Conservation (phyloP, 148 eudicot species). For the Dysphania ambrosioides region DNA sequence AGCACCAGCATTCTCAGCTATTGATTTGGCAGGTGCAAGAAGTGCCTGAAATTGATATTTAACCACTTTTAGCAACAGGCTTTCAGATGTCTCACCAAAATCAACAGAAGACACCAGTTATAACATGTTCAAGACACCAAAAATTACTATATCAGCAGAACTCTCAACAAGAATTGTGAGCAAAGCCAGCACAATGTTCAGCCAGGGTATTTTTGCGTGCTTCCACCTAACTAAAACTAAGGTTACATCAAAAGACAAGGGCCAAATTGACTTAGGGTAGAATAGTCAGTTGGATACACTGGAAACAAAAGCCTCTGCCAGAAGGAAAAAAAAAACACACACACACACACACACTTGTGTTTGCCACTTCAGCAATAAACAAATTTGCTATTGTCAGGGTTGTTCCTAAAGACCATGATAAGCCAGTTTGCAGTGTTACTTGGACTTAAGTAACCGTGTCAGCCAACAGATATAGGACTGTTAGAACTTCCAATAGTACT, state of each 20-base stretch:
- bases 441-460: too few species aligned
- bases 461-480: too few species aligned
- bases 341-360: too few species aligned
- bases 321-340: too few species aligned
- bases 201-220: not conserved
- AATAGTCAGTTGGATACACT: too few species aligned
- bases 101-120: not conserved
- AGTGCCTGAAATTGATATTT: slow-evolving; percentile 65
- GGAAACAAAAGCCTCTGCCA: not conserved
- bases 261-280: too few species aligned
- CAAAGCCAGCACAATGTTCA: not conserved
- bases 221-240: not conserved
- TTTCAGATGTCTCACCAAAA: not conserved
- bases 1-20: slow-evolving; percentile 83
- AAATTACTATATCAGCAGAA: not conserved
- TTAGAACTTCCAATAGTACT: too few species aligned
- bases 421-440: too few species aligned
- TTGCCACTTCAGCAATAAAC: too few species aligned
- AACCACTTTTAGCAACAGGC: slow-evolving; percentile 2
- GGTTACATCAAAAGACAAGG: not conserved
- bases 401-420: too few species aligned
- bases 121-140: not conserved
- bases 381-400: too few species aligned
- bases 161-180: not conserved
- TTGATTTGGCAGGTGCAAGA: slow-evolving; percentile 73